Base-by-base conservation (phyloP, 2,329 filamentous ascomycete genomes). In the Colletotrichum siamense region DNA sequence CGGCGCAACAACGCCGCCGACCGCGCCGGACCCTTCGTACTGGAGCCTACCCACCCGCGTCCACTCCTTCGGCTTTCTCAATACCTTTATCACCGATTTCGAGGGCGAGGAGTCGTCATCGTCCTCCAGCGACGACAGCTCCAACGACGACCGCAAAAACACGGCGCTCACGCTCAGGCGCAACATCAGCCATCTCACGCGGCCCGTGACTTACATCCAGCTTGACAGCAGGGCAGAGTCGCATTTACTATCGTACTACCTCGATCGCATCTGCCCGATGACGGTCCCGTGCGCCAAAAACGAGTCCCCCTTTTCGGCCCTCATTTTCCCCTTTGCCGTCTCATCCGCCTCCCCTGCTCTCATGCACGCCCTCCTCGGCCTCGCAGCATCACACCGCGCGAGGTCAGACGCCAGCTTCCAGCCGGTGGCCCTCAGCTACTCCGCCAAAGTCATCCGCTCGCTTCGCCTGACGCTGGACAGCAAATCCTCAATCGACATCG, bases 331-430 rank as follows among this genome's bases (percentile, higher is more conserved):
- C 16, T 69, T 78, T 12, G 77, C 76, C 34, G 68, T 72, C 36
- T 77, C 76, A 7, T 77, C 76, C 16, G 44, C 71, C 36, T 77
- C 77, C 10, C 75, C 77, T 5, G 72, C 77, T n/a, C 70, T 78
- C 26, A 75, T 77, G 39, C 44, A 78, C 65, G 76, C 77, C 34
- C 49, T 78, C 3, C 63, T 78, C 18, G 77, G 77, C 13, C 73
- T 78, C 24, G 76, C 77, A 12, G 77, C 77, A 2, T 77, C 77
- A 18, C 77, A 78, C 57, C 57, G 76, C 15, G 72, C 77, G 8
- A 36, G 77, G 30, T 73, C 74, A 26, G 77, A 78, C 9, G 28
- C 16, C 2, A 24, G 61, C 5, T 78, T 71, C 18, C 63, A 72
- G 26, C 63, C 69, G 5, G 69, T 76, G 10, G 76, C 76, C 4